Evolutionary conservation across 1,284 basidiomycete genomes (phyloP), one percentile per base, ranked within the genome.

Genomic region (Malassezia pachydermatis): DNA sequence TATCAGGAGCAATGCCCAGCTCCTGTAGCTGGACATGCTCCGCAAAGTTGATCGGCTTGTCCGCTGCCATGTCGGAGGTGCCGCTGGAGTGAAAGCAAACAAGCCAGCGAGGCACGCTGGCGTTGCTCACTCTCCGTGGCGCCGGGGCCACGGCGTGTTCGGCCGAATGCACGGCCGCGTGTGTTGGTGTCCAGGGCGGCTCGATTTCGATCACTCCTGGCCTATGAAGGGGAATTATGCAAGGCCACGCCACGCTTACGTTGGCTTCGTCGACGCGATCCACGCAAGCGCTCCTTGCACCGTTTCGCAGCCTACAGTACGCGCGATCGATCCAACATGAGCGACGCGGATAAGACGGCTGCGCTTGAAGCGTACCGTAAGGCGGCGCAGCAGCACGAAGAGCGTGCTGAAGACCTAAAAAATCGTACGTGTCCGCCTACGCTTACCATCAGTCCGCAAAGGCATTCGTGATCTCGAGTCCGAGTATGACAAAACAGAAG

Each of bases 401-500:
- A 69, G 36, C 65, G 66, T 32, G 62, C 65, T 3, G 60, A 58
- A 8, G 58, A 54, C 33, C 55, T 70, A 45, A 67, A 70, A 43
- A 64, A 63, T 43, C 55, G 59, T 61, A 34, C 50, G 59, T 61
- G n/a, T 1, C 4, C 17, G 20, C 24, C 13, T 25, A 8, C 16
- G 14, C 29, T 27, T 5, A 13, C 54, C 33, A n/a, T 4, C 48
- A 55, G 55, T 68, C 29, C 65, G 67, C 29, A 59, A 58, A 51
- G 56, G 58, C 25, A 58, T 68, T 32, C 88, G 87, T 68, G 83
- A 88, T 51, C 76, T 98, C 11, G 84, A 90, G 70, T 83, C 83
- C 64, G 84, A 85, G 50, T 98, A 83, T 67, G 86, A 84, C 65
- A 92, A 94, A 79, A 94, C 89, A 0, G 94, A 99, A 74, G 89